Conservation (phyloP, 192 early-diverging fungal species). For the Podochytrium sp. region DNA sequence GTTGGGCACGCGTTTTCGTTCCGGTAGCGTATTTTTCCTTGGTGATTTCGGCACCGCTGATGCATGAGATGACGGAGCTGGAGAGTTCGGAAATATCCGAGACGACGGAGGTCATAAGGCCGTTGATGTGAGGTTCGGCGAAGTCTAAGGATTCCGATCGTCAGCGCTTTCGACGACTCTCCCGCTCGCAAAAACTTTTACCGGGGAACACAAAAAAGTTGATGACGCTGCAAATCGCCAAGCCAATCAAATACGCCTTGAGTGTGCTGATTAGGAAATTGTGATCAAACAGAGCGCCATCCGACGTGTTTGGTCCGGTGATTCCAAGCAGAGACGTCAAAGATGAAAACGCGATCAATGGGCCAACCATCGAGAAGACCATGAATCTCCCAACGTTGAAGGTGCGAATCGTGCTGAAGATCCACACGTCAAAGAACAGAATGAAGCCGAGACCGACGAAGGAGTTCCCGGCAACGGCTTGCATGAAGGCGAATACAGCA, state of each 20-base stretch:
- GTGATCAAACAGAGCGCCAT: conserved; percentile 6
- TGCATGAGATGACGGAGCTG: neutral
- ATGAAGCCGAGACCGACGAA: neutral
- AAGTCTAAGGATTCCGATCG: too few species aligned
- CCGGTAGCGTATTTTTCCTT: conserved; percentile 8
- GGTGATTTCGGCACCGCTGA: conserved; percentile 6
- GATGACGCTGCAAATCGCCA: conserved; percentile 6
- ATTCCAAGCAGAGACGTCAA: neutral
- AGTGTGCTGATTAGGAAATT: conserved; percentile 7
- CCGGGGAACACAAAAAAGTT: conserved; percentile 19
- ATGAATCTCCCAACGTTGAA: conserved; percentile 6
- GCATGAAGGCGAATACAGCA: conserved; percentile 21
- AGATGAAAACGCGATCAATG: conserved; percentile 11
- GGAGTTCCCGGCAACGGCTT: conserved; percentile 5
- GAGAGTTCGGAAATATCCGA: neutral
- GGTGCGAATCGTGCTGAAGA: conserved; percentile 4
- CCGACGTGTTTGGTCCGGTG: neutral
- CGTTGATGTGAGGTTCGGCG: conserved; percentile 22
- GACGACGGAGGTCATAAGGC: neutral
- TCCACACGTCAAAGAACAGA: conserved; percentile 3
- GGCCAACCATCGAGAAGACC: conserved; percentile 16
- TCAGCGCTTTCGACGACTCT: too few species aligned
- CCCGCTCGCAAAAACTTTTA: too few species aligned
- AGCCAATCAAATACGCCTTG: conserved; percentile 13
- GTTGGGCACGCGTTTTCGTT: neutral